These are phyloP conservation scores for Gentiana straminea DNA, from an alignment of 257 asterid genomes.

Conservation along the genomic window DNA sequence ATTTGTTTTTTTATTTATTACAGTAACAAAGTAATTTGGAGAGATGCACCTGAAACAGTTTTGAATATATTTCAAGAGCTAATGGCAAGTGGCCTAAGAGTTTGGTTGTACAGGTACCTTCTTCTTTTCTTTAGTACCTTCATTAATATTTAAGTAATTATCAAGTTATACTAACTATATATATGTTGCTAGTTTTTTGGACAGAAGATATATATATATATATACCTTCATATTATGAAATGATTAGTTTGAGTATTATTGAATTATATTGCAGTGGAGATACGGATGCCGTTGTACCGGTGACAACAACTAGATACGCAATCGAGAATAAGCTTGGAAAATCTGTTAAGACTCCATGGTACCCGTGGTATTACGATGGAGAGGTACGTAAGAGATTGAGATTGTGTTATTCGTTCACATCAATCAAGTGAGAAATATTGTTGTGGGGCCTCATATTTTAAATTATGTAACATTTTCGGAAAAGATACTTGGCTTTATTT, in stretches of 20 bases:
- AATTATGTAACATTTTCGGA: no score
- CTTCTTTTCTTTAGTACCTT: no score
- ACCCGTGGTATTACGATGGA: slow-evolving; percentile 29
- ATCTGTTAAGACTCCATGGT: slow-evolving; percentile 29
- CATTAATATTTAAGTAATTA: no score
- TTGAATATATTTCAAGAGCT: slow-evolving; percentile 4
- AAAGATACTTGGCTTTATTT: no score
- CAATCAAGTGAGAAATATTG: no score
- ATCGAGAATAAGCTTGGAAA: slow-evolving; percentile 18
- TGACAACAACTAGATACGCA: slow-evolving; percentile 32
- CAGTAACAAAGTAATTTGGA: background rate
- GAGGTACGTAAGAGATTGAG: slow-evolving; percentile 12
- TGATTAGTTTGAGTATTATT: background rate
- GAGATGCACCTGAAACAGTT: slow-evolving; percentile 3
- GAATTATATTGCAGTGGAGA: slow-evolving; percentile 24
- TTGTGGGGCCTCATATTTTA: no score
- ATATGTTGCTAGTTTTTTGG: no score
- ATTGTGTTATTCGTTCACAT: background rate
- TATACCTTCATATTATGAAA: no score
- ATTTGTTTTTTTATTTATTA: background rate
- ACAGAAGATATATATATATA: background rate
- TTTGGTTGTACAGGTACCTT: slow-evolving; percentile 10
- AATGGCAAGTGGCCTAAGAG: slow-evolving; percentile 7
- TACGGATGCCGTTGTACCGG: slow-evolving; percentile 24
- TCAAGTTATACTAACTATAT: no score